Evolutionary conservation across 345 rosid genomes (phyloP).

Genomic region (Boechera divaricarpa): DNA sequence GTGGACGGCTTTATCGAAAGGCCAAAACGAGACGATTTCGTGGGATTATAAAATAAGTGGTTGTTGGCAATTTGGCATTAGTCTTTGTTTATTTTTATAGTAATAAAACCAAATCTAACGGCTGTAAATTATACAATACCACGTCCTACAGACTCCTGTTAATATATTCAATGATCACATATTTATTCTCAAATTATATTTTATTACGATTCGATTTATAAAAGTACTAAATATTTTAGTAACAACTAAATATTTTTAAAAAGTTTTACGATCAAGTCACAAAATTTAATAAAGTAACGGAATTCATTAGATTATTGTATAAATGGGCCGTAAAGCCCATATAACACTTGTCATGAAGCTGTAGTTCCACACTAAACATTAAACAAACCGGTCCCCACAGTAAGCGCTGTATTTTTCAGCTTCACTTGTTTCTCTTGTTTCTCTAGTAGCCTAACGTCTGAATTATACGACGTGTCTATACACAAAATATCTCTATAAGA

Average conservation of each 20-base stretch:
- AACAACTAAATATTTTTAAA: no score
- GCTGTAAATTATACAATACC: constrained; percentile 21
- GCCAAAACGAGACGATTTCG: constrained; percentile 39
- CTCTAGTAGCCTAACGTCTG: neutral
- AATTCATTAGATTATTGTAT: neutral
- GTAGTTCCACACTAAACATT: constrained; percentile 12
- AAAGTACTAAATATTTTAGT: no score
- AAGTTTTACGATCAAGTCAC: no score
- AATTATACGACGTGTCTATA: neutral
- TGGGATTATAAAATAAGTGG: constrained; percentile 33
- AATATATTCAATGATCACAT: no score
- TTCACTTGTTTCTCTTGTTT: neutral
- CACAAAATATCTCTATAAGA: neutral
- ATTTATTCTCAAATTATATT: no score
- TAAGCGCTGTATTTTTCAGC: neutral
- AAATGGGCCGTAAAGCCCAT: constrained; percentile 28
- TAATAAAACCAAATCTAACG: constrained; percentile 32
- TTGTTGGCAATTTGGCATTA: neutral
- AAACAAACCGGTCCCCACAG: constrained; percentile 21
- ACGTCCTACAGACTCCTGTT: constrained; percentile 2
- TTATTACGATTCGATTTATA: no score
- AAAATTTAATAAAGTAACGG: no score
- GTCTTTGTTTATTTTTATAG: neutral
- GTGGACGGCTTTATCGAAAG: constrained; percentile 36
- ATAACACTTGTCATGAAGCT: constrained; percentile 20